Evolutionary conservation across 495 filamentous ascomycete genomes (phyloP), one percentile per base, ranked within the genome.

Genomic region (Penicillium coffeae): DNA sequence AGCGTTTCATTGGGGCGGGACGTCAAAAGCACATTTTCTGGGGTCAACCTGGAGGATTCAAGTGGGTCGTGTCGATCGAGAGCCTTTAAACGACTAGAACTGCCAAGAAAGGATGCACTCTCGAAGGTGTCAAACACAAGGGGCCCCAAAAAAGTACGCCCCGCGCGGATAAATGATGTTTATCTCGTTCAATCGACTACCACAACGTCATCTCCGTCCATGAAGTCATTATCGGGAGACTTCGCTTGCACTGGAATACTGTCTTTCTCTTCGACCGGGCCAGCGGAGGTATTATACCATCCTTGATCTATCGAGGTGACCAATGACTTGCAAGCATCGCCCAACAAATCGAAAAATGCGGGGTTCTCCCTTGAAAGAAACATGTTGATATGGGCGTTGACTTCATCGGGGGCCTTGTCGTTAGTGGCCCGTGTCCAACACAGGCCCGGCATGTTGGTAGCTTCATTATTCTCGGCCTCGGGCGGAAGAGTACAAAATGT

Each of bases 311-410:
- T 54, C 43, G 71, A 78, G n/a, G 54, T 54, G n/a, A 72, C 68
- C 41, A 81, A 56, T 56, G 83, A 66, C 41, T 82, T 77, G 62
- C 81, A 86, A 21, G 89, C 83, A 45, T 84, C 65, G 34, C 81
- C 75, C 7, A 82, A 69, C 63, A 97, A 72, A 25, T 70, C 75
- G 52, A 80, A 76, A 55, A 90, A 95, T 12, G 80, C 87, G 9
- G 89, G 86, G 62, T 97, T 96, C 33, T 87, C 78, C 56, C 79
- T 85, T 6, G 84, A 79, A 45, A 81, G 72, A 55, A 97, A 97
- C 90, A 97, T 96, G 40, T 78, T 79, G 69, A 87, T 84, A 72
- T 97, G 93, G 10, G 94, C 92, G 52, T 71, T 70, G 7, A 81
- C 80, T 71, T 98, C 93, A 48, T 95, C 89, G 21, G 50, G 68